phyloP scores from a whole-genome alignment of 2,329 filamentous ascomycete genomes.

The Clarireedia monteithiana region DNA sequence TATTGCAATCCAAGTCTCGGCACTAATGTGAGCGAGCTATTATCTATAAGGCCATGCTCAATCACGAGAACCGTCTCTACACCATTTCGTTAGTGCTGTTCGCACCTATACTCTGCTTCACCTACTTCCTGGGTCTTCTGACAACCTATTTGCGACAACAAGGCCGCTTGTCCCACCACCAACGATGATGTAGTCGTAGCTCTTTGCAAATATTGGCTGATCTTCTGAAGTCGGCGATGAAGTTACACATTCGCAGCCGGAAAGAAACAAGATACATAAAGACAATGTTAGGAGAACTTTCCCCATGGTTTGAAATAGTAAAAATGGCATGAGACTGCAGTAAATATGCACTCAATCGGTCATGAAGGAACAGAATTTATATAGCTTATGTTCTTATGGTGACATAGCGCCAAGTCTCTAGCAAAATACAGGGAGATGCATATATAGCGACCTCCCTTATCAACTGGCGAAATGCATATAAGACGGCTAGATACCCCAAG shows the following conservation, averaged over 20 bases:
- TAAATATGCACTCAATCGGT: not conserved
- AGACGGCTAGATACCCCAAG: not conserved
- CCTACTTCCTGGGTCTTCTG: constrained; percentile 28
- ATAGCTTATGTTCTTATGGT: no score
- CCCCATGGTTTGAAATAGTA: not conserved
- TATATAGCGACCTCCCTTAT: not conserved
- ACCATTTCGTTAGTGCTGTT: not conserved
- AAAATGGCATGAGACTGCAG: not conserved
- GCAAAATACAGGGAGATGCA: not conserved
- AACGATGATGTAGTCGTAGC: constrained; percentile 6
- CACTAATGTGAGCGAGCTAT: constrained; percentile 1
- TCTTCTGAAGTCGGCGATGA: not conserved
- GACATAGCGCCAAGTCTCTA: no score
- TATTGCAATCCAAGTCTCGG: not conserved
- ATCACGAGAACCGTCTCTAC: constrained; percentile 2
- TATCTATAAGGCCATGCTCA: constrained; percentile 1
- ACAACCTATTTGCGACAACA: constrained; percentile 33
- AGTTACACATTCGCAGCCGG: not conserved
- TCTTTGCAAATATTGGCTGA: not conserved
- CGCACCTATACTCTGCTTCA: not conserved
- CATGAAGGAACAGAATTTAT: not conserved
- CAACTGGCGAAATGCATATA: not conserved
- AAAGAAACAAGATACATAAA: not conserved
- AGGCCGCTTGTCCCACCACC: constrained; percentile 2
- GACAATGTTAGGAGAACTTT: not conserved